Conservation (phyloP, 2,329 filamentous ascomycete species). For the Lecanicillium sp. region DNA sequence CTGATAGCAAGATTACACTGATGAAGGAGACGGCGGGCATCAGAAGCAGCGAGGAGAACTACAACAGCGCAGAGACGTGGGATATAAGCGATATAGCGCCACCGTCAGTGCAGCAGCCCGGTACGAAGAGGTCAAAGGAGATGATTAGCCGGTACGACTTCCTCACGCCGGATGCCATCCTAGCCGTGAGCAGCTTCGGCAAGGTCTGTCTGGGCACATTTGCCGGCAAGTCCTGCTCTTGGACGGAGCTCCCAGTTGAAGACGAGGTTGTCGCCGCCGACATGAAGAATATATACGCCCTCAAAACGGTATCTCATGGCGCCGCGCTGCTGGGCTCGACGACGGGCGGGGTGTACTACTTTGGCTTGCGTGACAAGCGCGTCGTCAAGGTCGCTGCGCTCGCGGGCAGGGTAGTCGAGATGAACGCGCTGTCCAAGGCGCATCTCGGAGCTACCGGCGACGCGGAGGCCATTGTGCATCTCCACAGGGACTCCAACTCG, state of each 20-base stretch:
- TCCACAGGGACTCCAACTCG: constrained; percentile 40
- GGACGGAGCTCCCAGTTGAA: constrained; percentile 36
- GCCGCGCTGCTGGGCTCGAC: constrained; percentile 44
- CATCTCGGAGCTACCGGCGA: background rate
- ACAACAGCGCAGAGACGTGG: constrained; percentile 19
- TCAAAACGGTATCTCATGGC: constrained; percentile 34
- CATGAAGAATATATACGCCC: constrained; percentile 41
- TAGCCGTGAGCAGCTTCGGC: constrained; percentile 57
- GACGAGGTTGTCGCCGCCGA: constrained; percentile 29
- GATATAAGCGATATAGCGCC: constrained; percentile 29
- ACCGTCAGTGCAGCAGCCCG: constrained; percentile 13
- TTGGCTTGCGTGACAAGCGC: constrained; percentile 24
- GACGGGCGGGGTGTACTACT: constrained; percentile 42
- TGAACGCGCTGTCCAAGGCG: constrained; percentile 34
- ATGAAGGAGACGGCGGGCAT: constrained; percentile 25
- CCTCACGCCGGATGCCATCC: constrained; percentile 43
- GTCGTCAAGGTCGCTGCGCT: constrained; percentile 33
- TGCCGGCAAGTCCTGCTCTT: constrained; percentile 24
- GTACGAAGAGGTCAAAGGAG: constrained; percentile 24
- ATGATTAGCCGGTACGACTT: constrained; percentile 60
- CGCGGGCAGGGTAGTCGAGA: constrained; percentile 44
- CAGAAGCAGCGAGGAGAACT: background rate
- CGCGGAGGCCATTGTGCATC: constrained; percentile 37
- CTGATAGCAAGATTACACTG: constrained; percentile 65
- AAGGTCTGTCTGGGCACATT: constrained; percentile 46